Evolutionary conservation across 179 eudicot species (phyloP).

Genomic region (Gypsophila paniculata): DNA sequence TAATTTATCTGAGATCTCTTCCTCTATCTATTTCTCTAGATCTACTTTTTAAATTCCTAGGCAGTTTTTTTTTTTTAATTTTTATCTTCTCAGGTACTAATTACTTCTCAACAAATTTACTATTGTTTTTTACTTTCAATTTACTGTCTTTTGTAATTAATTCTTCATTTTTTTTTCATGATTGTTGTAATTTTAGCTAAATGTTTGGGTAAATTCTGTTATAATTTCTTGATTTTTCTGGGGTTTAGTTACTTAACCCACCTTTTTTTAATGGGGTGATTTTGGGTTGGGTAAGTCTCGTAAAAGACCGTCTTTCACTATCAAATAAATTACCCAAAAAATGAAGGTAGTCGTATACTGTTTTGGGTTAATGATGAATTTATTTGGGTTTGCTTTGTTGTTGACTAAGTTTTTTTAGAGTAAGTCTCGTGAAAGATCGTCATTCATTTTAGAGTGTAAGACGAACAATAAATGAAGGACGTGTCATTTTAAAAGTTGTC

Average conservation of each 20-base stretch:
- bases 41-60: too few species aligned
- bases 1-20: constrained; percentile 21
- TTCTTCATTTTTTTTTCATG: neutral
- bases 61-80: too few species aligned
- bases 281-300: too few species aligned
- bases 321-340: too few species aligned
- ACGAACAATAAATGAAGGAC: too few species aligned
- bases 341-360: too few species aligned
- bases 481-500: neutral
- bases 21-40: constrained; percentile 3
- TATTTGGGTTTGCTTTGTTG: neutral
- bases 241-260: constrained; percentile 15
- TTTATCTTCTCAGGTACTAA: constrained; percentile 12
- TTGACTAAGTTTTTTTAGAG: too few species aligned
- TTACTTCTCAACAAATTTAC: constrained; percentile 4
- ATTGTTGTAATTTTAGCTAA: neutral
- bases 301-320: too few species aligned
- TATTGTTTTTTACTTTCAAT: neutral
- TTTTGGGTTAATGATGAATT: too few species aligned
- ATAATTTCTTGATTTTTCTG: neutral
- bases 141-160: neutral
- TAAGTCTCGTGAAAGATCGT: neutral
- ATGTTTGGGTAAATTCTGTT: neutral
- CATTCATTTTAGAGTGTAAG: too few species aligned
- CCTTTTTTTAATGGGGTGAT: constrained; percentile 12